These are phyloP conservation scores for Dissophora globulifera DNA, from an alignment of 192 early-diverging fungal species.

Conservation along the genomic window DNA sequence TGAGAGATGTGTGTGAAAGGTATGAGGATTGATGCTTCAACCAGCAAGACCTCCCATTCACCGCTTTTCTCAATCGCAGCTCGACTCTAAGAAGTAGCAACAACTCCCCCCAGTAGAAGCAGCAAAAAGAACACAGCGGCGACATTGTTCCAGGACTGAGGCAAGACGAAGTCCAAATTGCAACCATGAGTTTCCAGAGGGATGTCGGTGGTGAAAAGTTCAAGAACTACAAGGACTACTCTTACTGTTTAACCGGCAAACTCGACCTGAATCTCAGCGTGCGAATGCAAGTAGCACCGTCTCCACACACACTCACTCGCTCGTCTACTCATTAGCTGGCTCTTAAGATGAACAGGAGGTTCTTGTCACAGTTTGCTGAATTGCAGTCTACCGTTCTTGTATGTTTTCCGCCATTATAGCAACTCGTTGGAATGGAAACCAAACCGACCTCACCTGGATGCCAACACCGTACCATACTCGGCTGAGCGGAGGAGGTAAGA, in stretches of 20 bases:
- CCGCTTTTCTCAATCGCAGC: no score
- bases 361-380: no score
- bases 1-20: no score
- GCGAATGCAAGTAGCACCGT: slow-evolving; percentile 69
- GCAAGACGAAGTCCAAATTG: neutral
- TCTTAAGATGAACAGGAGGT: no score
- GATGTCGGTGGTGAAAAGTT: slow-evolving; percentile 42
- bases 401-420: slow-evolving; percentile 2
- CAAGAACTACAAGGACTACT: slow-evolving; percentile 69
- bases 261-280: slow-evolving; percentile 69
- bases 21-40: no score
- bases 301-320: neutral
- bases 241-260: slow-evolving; percentile 75
- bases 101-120: no score
- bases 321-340: no score
- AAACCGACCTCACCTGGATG: slow-evolving; percentile 34
- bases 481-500: slow-evolving; percentile 45
- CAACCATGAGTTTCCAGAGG: slow-evolving; percentile 25
- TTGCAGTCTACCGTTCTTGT: no score
- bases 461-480: slow-evolving; percentile 38
- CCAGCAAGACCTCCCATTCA: no score
- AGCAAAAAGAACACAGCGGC: no score
- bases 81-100: no score
- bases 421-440: slow-evolving; percentile 41
- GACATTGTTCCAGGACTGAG: neutral